Evolutionary conservation across 176 grass and related monocot genomes (phyloP), one percentile per base, ranked within the genome.

Genomic region (Rhynchospora breviuscula): DNA sequence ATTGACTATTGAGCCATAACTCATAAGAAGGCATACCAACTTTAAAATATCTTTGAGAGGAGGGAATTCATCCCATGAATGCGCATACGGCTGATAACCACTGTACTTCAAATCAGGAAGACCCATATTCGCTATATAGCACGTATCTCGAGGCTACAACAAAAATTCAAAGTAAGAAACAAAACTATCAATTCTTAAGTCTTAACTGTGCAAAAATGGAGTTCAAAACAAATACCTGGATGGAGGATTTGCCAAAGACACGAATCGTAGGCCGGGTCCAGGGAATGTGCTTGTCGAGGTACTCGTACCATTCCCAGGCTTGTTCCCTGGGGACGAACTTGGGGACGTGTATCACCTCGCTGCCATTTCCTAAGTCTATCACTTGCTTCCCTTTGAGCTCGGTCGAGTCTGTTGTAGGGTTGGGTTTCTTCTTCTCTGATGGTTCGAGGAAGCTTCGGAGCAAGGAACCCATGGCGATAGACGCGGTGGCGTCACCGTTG

Each of bases 51-150:
- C 89, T 82, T 92, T 99, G 44, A 99, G 89, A 49, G 89, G 57
- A 22, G 91, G 91, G 79, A 93, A 99, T 66, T 93, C 96, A 84
- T 99, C 85, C 93, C 96, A 95, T 82, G 93, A 90, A 83, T 99
- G 79, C 5, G 86, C 69, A 23, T 83, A 25, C 57, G 91, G 88
- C 47, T 90, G 91, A 76, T 93, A 85, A 3, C 93, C 96, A 13
- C 96, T 99, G 51, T 99, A 92, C 70, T 73, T 87, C 85, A 99
- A 83, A 63, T 78, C 86, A n/a, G 88, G 70, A 53, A 95, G 87
- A 47, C 91, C 93, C 72, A 88, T 22, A 33, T 88, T 88, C 23
- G 96, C 93, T 46, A 95, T 81, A 84, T 99, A 99, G 62, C 91
- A 93, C 0, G 81, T 85, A 71, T 95, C 93, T 83, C 89, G 81